These are phyloP conservation scores for Neonectria faginata DNA, from an alignment of 2,329 filamentous ascomycete species.

Conservation along the genomic window DNA sequence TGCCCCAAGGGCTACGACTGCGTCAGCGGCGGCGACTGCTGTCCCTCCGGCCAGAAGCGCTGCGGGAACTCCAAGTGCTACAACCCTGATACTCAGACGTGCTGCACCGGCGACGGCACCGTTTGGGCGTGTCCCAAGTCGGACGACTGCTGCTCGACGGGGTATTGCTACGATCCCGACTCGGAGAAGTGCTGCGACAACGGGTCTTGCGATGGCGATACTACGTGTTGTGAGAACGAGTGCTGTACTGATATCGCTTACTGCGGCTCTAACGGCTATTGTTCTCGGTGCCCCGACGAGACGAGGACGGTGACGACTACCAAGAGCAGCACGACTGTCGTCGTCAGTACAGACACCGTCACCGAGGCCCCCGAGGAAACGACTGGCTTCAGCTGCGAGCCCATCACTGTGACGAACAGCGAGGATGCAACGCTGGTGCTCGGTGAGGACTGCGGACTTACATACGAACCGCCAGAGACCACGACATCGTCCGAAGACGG, in stretches of 20 bases:
- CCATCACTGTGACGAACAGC: conserved; percentile 4
- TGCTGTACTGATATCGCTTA: conserved; percentile 15
- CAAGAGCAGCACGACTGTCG: background rate
- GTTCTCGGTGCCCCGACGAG: conserved; percentile 5
- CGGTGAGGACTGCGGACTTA: conserved; percentile 6
- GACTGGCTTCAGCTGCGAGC: conserved; percentile 2
- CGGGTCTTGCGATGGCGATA: conserved; percentile 2
- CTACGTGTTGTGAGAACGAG: conserved; percentile 8
- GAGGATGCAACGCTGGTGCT: conserved; percentile 2
- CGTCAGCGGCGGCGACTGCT: conserved; percentile 8
- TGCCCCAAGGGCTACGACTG: conserved; percentile 15
- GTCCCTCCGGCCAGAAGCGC: background rate
- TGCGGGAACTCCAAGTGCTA: conserved; percentile 14
- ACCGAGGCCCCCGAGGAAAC: conserved; percentile 2
- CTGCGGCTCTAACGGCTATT: conserved; percentile 7
- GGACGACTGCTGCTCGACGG: background rate
- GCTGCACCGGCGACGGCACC: background rate
- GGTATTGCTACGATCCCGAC: conserved; percentile 5
- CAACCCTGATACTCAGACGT: background rate
- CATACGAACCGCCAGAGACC: conserved; percentile 3
- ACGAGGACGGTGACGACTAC: conserved; percentile 10
- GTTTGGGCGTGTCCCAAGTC: background rate
- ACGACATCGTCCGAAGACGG: background rate
- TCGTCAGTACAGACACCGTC: background rate
- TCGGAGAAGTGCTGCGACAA: conserved; percentile 7